Base-by-base conservation (phyloP, 1,139 yeast species). In the Geotrichum reessii region DNA sequence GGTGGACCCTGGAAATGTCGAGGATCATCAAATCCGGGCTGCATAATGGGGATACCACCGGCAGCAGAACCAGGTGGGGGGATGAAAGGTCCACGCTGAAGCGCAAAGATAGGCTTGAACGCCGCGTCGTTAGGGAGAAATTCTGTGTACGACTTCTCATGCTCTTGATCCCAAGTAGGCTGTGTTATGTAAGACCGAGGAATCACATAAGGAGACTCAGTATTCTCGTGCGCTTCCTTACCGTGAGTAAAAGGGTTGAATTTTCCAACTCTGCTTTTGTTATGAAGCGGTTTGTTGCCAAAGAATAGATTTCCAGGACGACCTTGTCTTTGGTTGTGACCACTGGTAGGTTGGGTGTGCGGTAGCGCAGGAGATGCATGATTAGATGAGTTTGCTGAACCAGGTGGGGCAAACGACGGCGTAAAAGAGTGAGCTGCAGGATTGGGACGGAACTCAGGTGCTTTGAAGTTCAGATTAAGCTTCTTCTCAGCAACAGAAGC, bases 171-270 rank as follows among this genome's bases (percentile, higher is more conserved):
- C 96, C 96, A 89, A 0, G 93, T 86, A 56, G 96, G 96, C 3
- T 90, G 86, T 0, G 95, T 86, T 52, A 79, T 78, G 71, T 81
- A 89, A 0, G 95, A 84, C 64, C 78, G 82, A 64, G 85, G 93
- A 62, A 83, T 72, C 25, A 73, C 68, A 59, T 80, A 75, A 65
- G 73, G 56, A 65, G 66, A 56, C 71, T 68, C 62, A 70, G 70
- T 57, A 67, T 63, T 64, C n/a, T 73, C 74, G 56, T 71, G 69
- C 8, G 72, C 72, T 46, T 68, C 69, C 59, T 71, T 70, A 25
- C 74, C 65, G 46, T 72, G 70, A 58, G 74, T 73, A 64, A 87
- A 82, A 65, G 87, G 76, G 69, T 83, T 87, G 74, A 87, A 88
- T 50, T 81, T 77, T 25, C 56, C 74, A 67, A 58, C 72, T 71